These are phyloP conservation scores for Citrullus colocynthis DNA, from an alignment of 306 rosid species.

Conservation along the genomic window DNA sequence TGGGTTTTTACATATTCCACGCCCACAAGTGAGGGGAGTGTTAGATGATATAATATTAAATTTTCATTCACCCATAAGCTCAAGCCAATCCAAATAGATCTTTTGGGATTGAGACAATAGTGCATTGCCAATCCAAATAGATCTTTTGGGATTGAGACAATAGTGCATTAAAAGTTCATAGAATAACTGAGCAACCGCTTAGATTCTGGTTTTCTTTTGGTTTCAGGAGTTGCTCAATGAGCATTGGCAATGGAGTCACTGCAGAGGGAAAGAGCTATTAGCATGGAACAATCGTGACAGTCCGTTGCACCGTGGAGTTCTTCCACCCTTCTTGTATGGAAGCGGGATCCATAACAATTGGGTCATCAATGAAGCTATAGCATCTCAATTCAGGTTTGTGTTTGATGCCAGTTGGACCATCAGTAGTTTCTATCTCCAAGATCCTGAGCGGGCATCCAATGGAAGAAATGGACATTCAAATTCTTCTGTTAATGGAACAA, in stretches of 20 bases:
- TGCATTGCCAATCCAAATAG: not conserved
- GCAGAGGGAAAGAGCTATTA: conserved; percentile 42
- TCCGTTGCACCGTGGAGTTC: conserved; percentile 72
- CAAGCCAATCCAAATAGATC: not conserved
- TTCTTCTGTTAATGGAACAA: conserved; percentile 26
- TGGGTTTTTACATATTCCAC: too few relatives aligned
- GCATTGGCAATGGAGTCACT: conserved; percentile 33
- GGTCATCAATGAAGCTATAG: conserved; percentile 66
- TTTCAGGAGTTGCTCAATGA: conserved; percentile 43
- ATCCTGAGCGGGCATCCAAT: conserved; percentile 15
- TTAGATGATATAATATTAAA: too few relatives aligned
- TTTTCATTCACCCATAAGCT: too few relatives aligned
- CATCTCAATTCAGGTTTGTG: conserved; percentile 67
- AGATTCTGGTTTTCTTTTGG: conserved; percentile 24
- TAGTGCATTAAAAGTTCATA: not conserved
- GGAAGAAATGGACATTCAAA: conserved; percentile 16
- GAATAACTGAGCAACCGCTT: conserved; percentile 9
- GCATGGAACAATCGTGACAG: conserved; percentile 68
- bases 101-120: not conserved
- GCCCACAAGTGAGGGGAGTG: too few relatives aligned
- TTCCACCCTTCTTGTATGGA: conserved; percentile 84
- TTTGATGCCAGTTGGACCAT: conserved; percentile 72
- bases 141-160: not conserved
- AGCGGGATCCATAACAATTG: conserved; percentile 67
- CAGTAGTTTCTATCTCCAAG: conserved; percentile 44